Evolutionary conservation across 2,329 filamentous ascomycete genomes (phyloP), one percentile per base, ranked within the genome.

Genomic region (Calonectria fujianensis): DNA sequence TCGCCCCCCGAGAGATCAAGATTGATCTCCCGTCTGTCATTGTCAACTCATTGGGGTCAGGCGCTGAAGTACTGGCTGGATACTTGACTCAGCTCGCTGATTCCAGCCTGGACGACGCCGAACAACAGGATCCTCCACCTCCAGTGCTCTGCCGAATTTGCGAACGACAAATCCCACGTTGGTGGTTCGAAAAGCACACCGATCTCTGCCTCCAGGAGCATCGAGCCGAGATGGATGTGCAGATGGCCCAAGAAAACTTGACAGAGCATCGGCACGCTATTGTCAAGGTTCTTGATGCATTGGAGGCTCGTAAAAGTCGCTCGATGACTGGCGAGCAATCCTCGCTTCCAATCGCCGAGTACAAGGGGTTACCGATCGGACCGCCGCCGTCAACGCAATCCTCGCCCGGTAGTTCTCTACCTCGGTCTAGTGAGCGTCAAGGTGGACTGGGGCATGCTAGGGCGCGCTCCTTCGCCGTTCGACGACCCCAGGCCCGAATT

Each of bases 121-220:
- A 91, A 65, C 92, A 93, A 81, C 93, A 96, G 83, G 93, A 95
- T 13, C 95, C 95, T 7, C 95, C 95, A 3, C 96, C 96, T 0
- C 95, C 96, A 0, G 94, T 98, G 6, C 91, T 99, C 20, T 99
- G 97, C 85, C 95, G 97, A 68, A 98, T 99, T 70, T 99, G 97
- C 84, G 97, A 99, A 84, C 95, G 97, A 69, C 95, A 98, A 76
- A 98, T 99, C 75, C 95, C 95, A 6, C 96, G 96, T 0, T 99
- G 97, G 97, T 99, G 97, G 97, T 99, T 99, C 80, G 97, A 99
- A 86, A 99, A 98, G 85, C 97, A 99, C 84, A 98, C 96, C 2
- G 97, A 99, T 81, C 88, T 98, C 27, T 99, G 97, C 82, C 89
- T 98, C 70, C 96, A 98, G 83, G 97, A 99, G 83, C 97, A 99